Evolutionary conservation across 257 asterid genomes (phyloP), one percentile per base, ranked within the genome.

Genomic region (Verbascum thapsus): DNA sequence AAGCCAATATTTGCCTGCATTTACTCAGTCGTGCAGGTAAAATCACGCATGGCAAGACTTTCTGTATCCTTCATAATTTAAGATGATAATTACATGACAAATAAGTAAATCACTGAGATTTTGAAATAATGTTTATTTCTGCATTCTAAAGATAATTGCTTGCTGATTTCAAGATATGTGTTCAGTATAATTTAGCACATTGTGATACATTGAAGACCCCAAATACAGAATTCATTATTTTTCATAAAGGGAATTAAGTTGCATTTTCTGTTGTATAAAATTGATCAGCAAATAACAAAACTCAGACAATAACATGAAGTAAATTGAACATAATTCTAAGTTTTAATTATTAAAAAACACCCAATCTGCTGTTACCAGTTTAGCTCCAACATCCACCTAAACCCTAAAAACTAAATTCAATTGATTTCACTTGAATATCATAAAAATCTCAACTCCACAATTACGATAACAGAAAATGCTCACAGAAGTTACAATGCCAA

Each of bases 391-490:
- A 19, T 9, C 50, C 57, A 67, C 35, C 44, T 70, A 58, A 66
- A 58, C 68, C 78, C 69, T 63, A 76, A 78, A 70, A 78, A 80
- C 77, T 37, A 74, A 61, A 64, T 68, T 64, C 64, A 54, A 66
- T 72, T 47, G 16, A 59, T 65, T 23, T 47, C 30, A 38, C 50
- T 48, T 67, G 20, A 61, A 72, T 39, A 34, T 41, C 22, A 40
- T 32, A 23, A 70, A 30, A 45, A 20, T 22, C 9, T 45, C 63
- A 70, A 37, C 53, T 58, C 18, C 41, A 56, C 17, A 62, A 61
- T 68, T 48, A 45, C 18, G 5, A 48, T 22, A 17, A 22, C 9
- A 49, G 15, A 37, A 12, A 38, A 26, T 26, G 5, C 45, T 35
- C 39, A 39, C 9, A 35, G 9, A 38, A n/a, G 6, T 44, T n/a